Percentiles rank a stretch among this genome's conserved stretches.
phyloP scores from a whole-genome alignment of 1,284 basidiomycete genomes.

The Apiotrichum sp. region DNA sequence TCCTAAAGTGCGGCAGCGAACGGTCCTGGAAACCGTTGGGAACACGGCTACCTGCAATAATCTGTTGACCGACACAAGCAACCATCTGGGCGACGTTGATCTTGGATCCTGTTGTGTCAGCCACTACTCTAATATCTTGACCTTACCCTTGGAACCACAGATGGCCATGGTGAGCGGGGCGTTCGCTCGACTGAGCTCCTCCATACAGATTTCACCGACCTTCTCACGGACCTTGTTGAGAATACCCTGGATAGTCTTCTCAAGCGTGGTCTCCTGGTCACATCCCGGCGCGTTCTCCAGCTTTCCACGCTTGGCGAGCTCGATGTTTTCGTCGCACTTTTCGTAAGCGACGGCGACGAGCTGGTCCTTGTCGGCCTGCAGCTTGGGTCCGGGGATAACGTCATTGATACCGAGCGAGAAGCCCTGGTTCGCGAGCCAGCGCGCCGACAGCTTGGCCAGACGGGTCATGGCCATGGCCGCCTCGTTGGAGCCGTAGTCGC shows the following conservation, averaged over 20 bases:
- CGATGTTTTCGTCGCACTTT: conserved; percentile 80
- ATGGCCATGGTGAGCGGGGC: conserved; percentile 99
- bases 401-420: conserved; percentile 99
- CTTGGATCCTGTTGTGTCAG: conserved; percentile 67
- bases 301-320: conserved; percentile 82
- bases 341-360: conserved; percentile 86
- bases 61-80: conserved; percentile 98
- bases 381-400: conserved; percentile 85
- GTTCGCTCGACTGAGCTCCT: conserved; percentile 90
- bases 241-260: conserved; percentile 88
- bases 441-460: conserved; percentile 88
- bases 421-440: conserved; percentile 93
- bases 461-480: conserved; percentile 95
- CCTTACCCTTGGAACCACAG: conserved; percentile 90
- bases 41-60: conserved; percentile 96
- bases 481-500: conserved; percentile 93
- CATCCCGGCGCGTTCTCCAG: conserved; percentile 95
- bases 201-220: conserved; percentile 97
- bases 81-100: conserved; percentile 99
- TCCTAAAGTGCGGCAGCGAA: conserved; percentile 95
- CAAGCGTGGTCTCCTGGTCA: conserved; percentile 93
- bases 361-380: conserved; percentile 73
- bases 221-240: conserved; percentile 92
- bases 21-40: conserved; percentile 99
- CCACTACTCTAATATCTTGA: background rate